Percentiles rank a stretch among this genome's conserved stretches.
Evolutionary conservation across 768 basidiomycete genomes (phyloP).

Genomic region (Sistotremastrum niveocremeum): DNA sequence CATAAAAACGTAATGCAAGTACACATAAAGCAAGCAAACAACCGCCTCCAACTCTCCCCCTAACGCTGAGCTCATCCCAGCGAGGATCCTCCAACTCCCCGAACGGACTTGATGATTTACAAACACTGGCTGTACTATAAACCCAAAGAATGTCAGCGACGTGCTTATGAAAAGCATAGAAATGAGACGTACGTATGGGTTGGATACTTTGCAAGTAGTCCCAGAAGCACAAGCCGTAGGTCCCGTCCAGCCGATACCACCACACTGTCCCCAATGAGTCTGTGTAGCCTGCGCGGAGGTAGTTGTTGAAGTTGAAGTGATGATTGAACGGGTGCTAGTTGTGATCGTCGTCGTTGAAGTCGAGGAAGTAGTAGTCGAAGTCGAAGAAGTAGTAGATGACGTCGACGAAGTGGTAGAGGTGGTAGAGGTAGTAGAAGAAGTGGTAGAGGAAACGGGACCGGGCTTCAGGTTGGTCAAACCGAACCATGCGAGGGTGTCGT

Average conservation of each 20-base stretch:
- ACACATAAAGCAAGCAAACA: too few relatives aligned
- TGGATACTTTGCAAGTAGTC: not conserved
- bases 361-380: not conserved
- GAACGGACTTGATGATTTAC: too few relatives aligned
- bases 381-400: not conserved
- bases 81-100: too few relatives aligned
- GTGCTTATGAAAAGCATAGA: too few relatives aligned
- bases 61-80: too few relatives aligned
- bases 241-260: slow-evolving; percentile 1
- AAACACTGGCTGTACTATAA: too few relatives aligned
- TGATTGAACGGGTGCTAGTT: not conserved
- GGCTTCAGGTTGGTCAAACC: slow-evolving; percentile 12
- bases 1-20: too few relatives aligned
- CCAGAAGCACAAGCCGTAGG: not conserved
- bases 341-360: not conserved
- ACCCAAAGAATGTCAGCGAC: too few relatives aligned
- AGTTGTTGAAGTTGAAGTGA: not conserved
- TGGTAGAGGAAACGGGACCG: not conserved
- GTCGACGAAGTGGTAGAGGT: not conserved
- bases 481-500: slow-evolving; percentile 34
- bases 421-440: not conserved
- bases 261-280: slow-evolving; percentile 2
- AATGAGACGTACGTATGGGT: not conserved
- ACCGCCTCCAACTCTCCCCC: too few relatives aligned
- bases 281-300: not conserved